A percentile compares a stretch with the other conserved stretches of the same genome.
phyloP scores from a whole-genome alignment of 805 yeast species.

The Lipomyces chichibuensis region DNA sequence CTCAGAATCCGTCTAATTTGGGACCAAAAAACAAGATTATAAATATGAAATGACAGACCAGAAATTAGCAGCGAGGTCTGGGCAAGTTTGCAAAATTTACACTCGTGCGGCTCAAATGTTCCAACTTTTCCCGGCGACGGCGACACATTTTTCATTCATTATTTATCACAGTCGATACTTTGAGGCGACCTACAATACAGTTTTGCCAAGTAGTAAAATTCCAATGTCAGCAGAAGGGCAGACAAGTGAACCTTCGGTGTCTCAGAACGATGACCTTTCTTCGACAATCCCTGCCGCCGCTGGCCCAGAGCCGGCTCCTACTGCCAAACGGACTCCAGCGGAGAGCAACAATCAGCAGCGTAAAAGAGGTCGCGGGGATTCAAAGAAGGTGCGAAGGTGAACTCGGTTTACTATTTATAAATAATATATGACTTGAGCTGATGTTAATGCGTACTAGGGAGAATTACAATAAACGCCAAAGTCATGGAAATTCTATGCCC shows the following conservation, averaged over 20 bases:
- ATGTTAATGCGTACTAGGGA: neutral
- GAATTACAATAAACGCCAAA: conserved; percentile 4
- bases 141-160: neutral
- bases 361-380: conserved; percentile 7
- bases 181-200: neutral
- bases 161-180: neutral
- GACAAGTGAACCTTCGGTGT: neutral
- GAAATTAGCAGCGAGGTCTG: neutral
- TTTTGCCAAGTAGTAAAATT: neutral
- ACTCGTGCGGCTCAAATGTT: neutral
- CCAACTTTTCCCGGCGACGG: neutral
- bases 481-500: neutral
- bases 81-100: neutral
- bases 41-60: neutral
- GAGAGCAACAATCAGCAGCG: neutral
- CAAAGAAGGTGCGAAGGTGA: conserved; percentile 33
- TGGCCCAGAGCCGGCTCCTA: neutral
- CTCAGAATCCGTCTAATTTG: neutral
- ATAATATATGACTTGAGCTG: neutral
- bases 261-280: neutral
- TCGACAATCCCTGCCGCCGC: neutral
- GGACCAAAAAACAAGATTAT: neutral
- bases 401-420: neutral
- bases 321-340: neutral
- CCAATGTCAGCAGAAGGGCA: neutral